These are phyloP conservation scores for Cardiospermum halicacabum DNA, from an alignment of 345 rosid species.

Conservation along the genomic window DNA sequence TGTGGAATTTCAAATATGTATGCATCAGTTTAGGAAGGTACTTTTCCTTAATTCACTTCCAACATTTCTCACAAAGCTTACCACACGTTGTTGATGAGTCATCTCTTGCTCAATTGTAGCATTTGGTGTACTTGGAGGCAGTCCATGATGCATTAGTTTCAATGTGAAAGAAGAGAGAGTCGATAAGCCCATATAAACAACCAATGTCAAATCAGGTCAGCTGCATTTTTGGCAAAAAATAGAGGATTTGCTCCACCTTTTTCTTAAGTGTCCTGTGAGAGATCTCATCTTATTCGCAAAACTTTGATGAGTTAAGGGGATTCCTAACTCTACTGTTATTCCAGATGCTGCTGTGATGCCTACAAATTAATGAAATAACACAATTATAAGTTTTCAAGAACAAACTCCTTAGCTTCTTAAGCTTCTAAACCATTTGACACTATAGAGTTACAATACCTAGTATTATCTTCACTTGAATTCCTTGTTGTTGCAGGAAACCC, in stretches of 20 bases:
- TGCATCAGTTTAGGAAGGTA: not conserved
- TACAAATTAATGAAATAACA: conserved; percentile 25
- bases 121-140: conserved; percentile 75
- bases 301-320: conserved; percentile 92
- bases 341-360: conserved; percentile 99
- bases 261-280: conserved; percentile 88
- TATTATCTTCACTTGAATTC: conserved; percentile 83
- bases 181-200: conserved; percentile 92
- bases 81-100: conserved; percentile 71
- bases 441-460: conserved; percentile 53
- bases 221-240: conserved; percentile 84
- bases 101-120: conserved; percentile 89
- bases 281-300: conserved; percentile 83
- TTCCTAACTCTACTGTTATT: conserved; percentile 88
- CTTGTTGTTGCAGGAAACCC: conserved; percentile 91
- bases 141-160: conserved; percentile 82
- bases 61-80: conserved; percentile 27
- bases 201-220: conserved; percentile 84
- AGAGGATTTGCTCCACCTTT: conserved; percentile 82
- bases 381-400: not conserved
- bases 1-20: conserved; percentile 19
- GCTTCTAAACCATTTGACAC: not conserved
- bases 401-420: not conserved
- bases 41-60: not conserved
- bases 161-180: conserved; percentile 81